A percentile compares a stretch with the other conserved stretches of the same genome.
Conservation (phyloP, 2,329 filamentous ascomycete genomes). For the Cladophialophora immunda region DNA sequence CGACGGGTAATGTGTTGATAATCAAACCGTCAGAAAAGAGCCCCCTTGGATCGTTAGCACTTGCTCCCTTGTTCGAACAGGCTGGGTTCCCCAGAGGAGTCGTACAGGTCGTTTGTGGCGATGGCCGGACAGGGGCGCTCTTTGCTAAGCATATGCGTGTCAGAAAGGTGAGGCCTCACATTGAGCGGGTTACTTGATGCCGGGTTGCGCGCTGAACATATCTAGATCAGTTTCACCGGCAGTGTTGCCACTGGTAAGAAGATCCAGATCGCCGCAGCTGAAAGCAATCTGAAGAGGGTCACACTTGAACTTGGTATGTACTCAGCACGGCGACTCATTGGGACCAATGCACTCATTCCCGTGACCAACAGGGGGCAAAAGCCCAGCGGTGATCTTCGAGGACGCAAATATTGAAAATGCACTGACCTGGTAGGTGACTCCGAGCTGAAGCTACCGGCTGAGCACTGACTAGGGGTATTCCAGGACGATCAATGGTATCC, state of each 20-base stretch:
- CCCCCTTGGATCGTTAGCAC: slow-evolving; percentile 19
- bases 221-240: slow-evolving; percentile 71
- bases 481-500: slow-evolving; percentile 70
- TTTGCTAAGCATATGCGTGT: slow-evolving; percentile 68
- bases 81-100: slow-evolving; percentile 65
- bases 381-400: slow-evolving; percentile 55
- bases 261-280: slow-evolving; percentile 63
- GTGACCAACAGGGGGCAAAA: slow-evolving; percentile 48
- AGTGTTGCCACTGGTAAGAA: slow-evolving; percentile 68
- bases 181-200: no score
- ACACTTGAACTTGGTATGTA: slow-evolving; percentile 63
- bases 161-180: no score
- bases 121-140: slow-evolving; percentile 66
- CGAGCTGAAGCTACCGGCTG: no score
- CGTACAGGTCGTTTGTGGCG: slow-evolving; percentile 66
- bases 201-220: no score
- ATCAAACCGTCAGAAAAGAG: slow-evolving; percentile 39
- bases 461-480: slow-evolving; percentile 33
- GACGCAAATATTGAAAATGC: slow-evolving; percentile 55
- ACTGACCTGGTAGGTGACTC: slow-evolving; percentile 39
- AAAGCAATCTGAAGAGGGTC: slow-evolving; percentile 64
- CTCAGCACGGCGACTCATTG: no score
- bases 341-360: no score
- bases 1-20: slow-evolving; percentile 44
- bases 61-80: slow-evolving; percentile 19